Evolutionary conservation across 164 flowering plant genomes (phyloP), one percentile per base, ranked within the genome.

Genomic region (Cinnamomum chago): DNA sequence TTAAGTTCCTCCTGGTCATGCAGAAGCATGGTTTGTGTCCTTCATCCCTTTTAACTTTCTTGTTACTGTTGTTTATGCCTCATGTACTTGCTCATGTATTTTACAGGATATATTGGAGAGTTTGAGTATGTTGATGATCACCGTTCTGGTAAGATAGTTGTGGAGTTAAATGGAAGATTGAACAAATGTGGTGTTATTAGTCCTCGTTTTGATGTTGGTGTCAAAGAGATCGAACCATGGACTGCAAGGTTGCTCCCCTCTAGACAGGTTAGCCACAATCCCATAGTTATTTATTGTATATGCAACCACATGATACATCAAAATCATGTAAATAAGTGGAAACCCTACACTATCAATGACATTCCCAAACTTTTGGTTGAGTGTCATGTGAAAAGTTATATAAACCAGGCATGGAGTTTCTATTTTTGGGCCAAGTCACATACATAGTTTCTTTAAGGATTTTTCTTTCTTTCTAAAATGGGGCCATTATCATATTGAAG

Each of bases 191-290:
- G 83, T 1, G 82, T 82, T 23, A 80, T 80, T 58, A 80, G 82
- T 71, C 85, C 85, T 47, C 83, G 80, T 40, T 80, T 82, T 70
- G 82, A 80, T 73, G 77, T 82, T 73, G 82, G 76, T 28, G 79
- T 80, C 58, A 77, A 76, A 64, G 83, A 82, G 33, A 80, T 80
- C 50, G 82, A 80, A 58, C 73, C 79, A 5, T 80, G 82, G 85
- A 82, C 82, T 72, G 85, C 82, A 18, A 75, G 83, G 62, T 66
- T 80, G 66, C 81, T 82, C 20, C 79, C 81, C n/a, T 80, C 85
- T 7, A 75, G 85, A 80, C 83, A 75, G 85, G 85, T 82, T 62
- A 64, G 40, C 30, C 50, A 22, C 10, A 58, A 22, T 47, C 2
- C 25, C 27, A 3, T 60, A 2, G 18, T 72, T 68, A 13, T n/a